A percentile compares a stretch with the other conserved stretches of the same genome.
These are phyloP conservation scores for Xylariales sp. DNA, from an alignment of 2,329 filamentous ascomycete species.

Conservation along the genomic window DNA sequence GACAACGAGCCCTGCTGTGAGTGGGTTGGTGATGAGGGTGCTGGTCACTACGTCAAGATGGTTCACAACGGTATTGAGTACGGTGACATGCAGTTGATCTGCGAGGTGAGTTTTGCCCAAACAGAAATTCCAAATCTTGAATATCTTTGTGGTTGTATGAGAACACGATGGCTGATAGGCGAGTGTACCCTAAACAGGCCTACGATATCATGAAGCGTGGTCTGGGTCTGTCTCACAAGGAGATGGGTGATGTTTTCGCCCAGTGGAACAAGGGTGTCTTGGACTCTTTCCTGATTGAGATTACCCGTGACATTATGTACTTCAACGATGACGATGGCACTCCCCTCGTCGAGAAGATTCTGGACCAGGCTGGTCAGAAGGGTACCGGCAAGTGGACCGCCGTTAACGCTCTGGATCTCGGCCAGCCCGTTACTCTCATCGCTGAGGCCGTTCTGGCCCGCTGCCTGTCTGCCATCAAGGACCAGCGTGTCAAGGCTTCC, in stretches of 20 bases:
- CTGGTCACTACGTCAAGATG: conserved; percentile 99
- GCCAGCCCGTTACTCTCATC: conserved; percentile 97
- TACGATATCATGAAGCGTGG: conserved; percentile 99
- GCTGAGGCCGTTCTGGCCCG: conserved; percentile 94
- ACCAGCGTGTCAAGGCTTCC: conserved; percentile 81
- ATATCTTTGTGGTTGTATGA: no score
- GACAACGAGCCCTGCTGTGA: conserved; percentile 97
- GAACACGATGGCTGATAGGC: no score
- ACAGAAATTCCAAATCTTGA: conserved; percentile 99
- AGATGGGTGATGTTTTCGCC: conserved; percentile 90
- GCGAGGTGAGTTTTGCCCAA: conserved; percentile 64
- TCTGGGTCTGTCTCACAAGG: conserved; percentile 81
- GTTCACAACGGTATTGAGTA: conserved; percentile 99
- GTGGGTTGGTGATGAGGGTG: conserved; percentile 99
- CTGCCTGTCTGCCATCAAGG: conserved; percentile 92
- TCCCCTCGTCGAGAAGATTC: conserved; percentile 95
- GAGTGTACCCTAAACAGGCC: conserved; percentile 56
- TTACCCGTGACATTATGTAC: conserved; percentile 97
- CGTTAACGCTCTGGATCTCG: conserved; percentile 96
- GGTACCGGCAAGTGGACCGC: conserved; percentile 99
- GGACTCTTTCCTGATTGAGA: conserved; percentile 99
- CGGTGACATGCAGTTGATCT: conserved; percentile 99
- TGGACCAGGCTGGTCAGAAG: conserved; percentile 98
- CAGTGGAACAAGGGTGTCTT: conserved; percentile 99
- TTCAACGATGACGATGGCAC: conserved; percentile 93